Evolutionary conservation across 2,329 filamentous ascomycete species (phyloP).

Genomic region (Phialophora macrospora): DNA sequence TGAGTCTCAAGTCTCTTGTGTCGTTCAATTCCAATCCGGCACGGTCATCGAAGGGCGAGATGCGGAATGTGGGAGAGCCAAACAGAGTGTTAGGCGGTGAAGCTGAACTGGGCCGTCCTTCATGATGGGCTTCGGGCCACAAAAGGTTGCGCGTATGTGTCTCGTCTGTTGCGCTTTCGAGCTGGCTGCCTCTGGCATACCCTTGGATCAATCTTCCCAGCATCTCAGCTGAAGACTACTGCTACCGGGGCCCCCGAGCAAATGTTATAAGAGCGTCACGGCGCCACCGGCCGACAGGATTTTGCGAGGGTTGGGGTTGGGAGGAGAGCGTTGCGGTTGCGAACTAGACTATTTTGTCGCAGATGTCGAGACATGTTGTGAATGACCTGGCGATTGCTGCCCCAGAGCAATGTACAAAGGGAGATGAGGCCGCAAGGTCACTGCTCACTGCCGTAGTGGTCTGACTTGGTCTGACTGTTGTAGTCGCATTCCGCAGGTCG

Average conservation of each 20-base stretch:
- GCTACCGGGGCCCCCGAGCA: neutral
- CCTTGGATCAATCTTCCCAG: constrained; percentile 36
- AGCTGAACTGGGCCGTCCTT: constrained; percentile 50
- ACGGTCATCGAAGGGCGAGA: constrained; percentile 54
- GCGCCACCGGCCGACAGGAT: neutral
- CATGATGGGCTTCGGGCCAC: constrained; percentile 52
- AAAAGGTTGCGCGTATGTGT: constrained; percentile 55
- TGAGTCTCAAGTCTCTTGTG: constrained; percentile 52
- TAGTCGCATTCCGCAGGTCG: neutral
- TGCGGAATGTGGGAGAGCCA: constrained; percentile 48
- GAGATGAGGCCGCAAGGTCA: constrained; percentile 2
- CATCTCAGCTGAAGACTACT: constrained; percentile 22
- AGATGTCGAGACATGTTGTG: constrained; percentile 16
- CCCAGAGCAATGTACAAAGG: neutral
- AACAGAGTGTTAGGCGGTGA: constrained; percentile 45
- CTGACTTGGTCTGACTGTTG: neutral
- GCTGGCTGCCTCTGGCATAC: constrained; percentile 29
- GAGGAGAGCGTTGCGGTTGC: constrained; percentile 11
- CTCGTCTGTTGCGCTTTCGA: constrained; percentile 56
- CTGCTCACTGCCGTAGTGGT: constrained; percentile 13
- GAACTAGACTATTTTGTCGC: constrained; percentile 11
- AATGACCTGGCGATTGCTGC: constrained; percentile 8
- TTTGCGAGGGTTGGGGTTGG: neutral
- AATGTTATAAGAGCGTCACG: neutral
- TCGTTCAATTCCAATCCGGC: constrained; percentile 53